Evolutionary conservation across 1,284 basidiomycete species (phyloP), one percentile per base, ranked within the genome.

Genomic region (Ceratobasidium sp.): DNA sequence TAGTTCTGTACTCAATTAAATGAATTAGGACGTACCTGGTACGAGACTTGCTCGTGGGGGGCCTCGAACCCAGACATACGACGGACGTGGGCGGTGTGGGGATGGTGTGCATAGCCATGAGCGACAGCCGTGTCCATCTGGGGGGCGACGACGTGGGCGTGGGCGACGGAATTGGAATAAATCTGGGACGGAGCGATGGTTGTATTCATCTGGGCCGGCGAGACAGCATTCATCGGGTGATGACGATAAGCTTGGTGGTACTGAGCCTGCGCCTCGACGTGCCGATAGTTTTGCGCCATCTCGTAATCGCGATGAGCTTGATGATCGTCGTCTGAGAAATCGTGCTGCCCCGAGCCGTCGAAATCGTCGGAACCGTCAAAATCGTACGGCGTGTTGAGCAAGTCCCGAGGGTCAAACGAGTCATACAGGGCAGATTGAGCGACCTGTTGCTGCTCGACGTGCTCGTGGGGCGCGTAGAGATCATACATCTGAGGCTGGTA

Each of bases 401-500:
- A 23, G 3, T 30, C 35, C 1, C 46, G 12, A 8, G 18, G 3
- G 7, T 70, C 52, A 7, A 23, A 14, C 65, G 23, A 10, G 5
- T 10, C 54, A 1, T 67, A 46, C 4, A 0, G 27, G 20, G 44
- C 57, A 12, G 3, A 46, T 48, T 73, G 57, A 38, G 69, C 69
- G 14, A 8, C 55, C 3, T 62, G 23, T 23, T 27, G 33, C 3
- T 73, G 55, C 1, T 62, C 23, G 16, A 23, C 41, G 46, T 73
- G 70, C 4, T 41, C 54, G 2, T 35, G 18, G 57, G 70, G 70
- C 1, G 54, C 38, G 23, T 60, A 73, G 16, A 57, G 48, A 3
- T 57, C 70, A 44, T 73, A 73, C 6, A 41, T 62, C 54, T n/a
- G 67, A 2, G 23, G 12, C 38, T 54, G 46, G 27, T 35, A 62